Base-by-base conservation (phyloP, 768 basidiomycete species). In the Trametes cinnabarina region DNA sequence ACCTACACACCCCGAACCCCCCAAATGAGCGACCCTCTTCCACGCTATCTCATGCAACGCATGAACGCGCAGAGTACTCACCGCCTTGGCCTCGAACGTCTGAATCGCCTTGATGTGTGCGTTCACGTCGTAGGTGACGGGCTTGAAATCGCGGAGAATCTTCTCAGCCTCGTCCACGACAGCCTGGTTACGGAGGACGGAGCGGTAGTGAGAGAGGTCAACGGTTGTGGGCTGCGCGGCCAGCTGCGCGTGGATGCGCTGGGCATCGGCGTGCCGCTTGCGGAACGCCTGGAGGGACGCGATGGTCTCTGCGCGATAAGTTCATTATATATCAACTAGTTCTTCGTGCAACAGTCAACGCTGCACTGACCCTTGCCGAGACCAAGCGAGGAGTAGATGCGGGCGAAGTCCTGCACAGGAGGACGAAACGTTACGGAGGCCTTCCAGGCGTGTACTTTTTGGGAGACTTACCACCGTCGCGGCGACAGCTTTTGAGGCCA, bases 21-120 rank as follows among this genome's bases (percentile, higher is more conserved):
- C 14, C 3, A 2, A 14, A 51, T 56, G 5, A 56, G 43, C 39
- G 26, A 6, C 15, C 39, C 37, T 2, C 25, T 22, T 10, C 2
- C 17, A 22, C 6, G 22, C 17, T n/a, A 26, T 39, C 25, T 20
- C 22, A 44, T 14, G 23, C 8, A 12, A 20, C 2, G 23, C 15
- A 22, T 20, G 19, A 14, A 15, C n/a, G 30, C 54, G 26, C 47
- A n/a, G 69, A 30, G 55, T 3, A 79, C 88, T 65, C 65, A 98
- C 96, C 61, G 97, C 97, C 77, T 95, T 97, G 60, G 84, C 81
- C 82, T 98, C 92, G 73, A 99, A 99, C 48, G 92, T 87, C 71
- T 96, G 94, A 67, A 99, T 97, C 43, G 92, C 94, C 76, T 94
- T 96, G 75, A 97, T 71, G 74, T 95, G 92, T 52, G 90, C 80